Percentiles rank a stretch among this genome's conserved stretches.
phyloP scores from a whole-genome alignment of 805 yeast species.

The Kazachstania kunashirensis region DNA sequence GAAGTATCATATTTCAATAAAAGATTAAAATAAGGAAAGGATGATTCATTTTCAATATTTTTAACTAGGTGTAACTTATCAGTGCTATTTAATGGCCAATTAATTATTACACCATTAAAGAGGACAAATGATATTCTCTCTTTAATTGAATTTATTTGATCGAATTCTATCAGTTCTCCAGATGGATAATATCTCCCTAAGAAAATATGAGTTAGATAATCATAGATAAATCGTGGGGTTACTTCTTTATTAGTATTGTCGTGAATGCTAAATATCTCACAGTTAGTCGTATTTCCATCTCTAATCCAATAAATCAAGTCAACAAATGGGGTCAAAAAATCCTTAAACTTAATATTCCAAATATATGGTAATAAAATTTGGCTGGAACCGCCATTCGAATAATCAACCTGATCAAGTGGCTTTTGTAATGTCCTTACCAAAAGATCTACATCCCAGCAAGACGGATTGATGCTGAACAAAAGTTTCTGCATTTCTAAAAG shows the following conservation, averaged over 20 bases:
- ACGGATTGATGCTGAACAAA: conserved; percentile 58
- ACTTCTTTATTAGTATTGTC: background rate
- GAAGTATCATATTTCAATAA: conserved; percentile 48
- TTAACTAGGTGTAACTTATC: conserved; percentile 30
- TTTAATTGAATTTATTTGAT: conserved; percentile 34
- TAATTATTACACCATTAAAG: conserved; percentile 45
- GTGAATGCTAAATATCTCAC: conserved; percentile 3
- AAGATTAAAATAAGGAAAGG: conserved; percentile 61
- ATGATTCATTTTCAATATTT: conserved; percentile 32
- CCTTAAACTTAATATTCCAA: conserved; percentile 61
- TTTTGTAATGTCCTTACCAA: conserved; percentile 53
- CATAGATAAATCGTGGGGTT: conserved; percentile 31
- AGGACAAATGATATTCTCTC: conserved; percentile 43
- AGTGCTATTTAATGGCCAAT: conserved; percentile 36
- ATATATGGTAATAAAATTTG: conserved; percentile 41
- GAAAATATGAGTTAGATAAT: conserved; percentile 57
- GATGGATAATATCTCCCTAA: conserved; percentile 80
- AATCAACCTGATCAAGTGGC: conserved; percentile 7
- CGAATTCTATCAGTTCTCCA: conserved; percentile 36
- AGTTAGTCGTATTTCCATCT: conserved; percentile 3
- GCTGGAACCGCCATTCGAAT: background rate
- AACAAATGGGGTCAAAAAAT: conserved; percentile 59
- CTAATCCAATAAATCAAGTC: conserved; percentile 38
- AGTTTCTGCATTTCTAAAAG: conserved; percentile 39
- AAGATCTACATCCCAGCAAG: conserved; percentile 66